phyloP scores from a whole-genome alignment of 192 early-diverging fungal species.

The Rhizophagus prolifer region DNA sequence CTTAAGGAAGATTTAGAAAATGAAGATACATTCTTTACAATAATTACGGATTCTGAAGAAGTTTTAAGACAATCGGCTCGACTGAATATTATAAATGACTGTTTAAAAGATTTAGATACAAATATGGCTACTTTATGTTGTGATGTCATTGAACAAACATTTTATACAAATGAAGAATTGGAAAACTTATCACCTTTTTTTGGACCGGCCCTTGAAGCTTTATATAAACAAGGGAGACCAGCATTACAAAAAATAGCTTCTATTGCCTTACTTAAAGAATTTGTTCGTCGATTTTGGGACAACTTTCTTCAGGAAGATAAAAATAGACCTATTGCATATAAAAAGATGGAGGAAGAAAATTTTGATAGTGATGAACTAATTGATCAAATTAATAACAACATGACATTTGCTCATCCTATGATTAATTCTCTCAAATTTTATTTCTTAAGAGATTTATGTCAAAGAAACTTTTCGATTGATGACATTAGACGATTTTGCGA shows the following conservation, averaged over 20 bases:
- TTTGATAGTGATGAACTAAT: conserved; percentile 1
- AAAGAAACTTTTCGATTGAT: conserved; percentile 11
- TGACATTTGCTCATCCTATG: neutral
- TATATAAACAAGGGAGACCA: neutral
- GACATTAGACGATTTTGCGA: conserved; percentile 24
- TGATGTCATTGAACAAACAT: conserved; percentile 28
- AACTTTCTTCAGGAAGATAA: neutral
- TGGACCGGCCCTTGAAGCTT: neutral
- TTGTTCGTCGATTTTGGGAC: conserved; percentile 23
- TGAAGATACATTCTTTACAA: neutral
- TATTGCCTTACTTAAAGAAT: conserved; percentile 31
- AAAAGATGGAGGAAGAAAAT: neutral
- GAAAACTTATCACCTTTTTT: neutral
- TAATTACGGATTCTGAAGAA: neutral
- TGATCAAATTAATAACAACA: conserved; percentile 8
- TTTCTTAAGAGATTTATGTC: conserved; percentile 22
- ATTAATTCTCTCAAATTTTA: conserved; percentile 30
- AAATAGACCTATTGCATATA: neutral
- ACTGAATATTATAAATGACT: conserved; percentile 12
- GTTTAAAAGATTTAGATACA: conserved; percentile 17
- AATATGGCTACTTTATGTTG: conserved; percentile 18
- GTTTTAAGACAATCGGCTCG: conserved; percentile 3
- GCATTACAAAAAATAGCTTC: conserved; percentile 20
- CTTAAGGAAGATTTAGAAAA: neutral
- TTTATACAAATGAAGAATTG: conserved; percentile 7